A percentile compares a stretch with the other conserved stretches of the same genome.
Evolutionary conservation across 768 basidiomycete genomes (phyloP).

Genomic region (Auriscalpium microsporum): DNA sequence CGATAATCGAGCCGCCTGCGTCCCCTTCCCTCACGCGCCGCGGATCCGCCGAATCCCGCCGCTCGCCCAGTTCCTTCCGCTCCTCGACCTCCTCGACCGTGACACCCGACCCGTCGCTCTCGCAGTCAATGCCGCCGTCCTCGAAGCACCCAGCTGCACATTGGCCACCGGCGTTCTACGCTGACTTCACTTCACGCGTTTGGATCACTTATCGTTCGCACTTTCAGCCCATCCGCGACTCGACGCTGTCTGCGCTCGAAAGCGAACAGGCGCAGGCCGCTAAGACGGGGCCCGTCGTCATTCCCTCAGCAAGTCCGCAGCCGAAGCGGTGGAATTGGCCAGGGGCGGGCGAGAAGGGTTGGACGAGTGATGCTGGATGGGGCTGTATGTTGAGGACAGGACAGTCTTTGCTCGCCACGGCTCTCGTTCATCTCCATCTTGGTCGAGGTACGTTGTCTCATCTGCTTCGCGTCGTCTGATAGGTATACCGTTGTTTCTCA

Average conservation of each 20-base stretch:
- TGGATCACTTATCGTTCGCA: slow-evolving; percentile 92
- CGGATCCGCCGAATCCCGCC: slow-evolving; percentile 33
- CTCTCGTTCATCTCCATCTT: slow-evolving; percentile 66
- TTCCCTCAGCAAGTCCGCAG: slow-evolving; percentile 31
- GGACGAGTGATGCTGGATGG: slow-evolving; percentile 84
- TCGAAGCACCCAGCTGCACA: slow-evolving; percentile 14
- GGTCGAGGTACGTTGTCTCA: slow-evolving; percentile 48
- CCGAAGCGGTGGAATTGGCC: slow-evolving; percentile 57
- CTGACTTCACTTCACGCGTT: slow-evolving; percentile 79
- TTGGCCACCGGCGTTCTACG: slow-evolving; percentile 81
- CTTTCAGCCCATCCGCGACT: slow-evolving; percentile 73
- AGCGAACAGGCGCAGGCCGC: slow-evolving; percentile 20
- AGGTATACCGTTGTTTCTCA: slow-evolving; percentile 20
- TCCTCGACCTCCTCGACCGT: slow-evolving; percentile 34
- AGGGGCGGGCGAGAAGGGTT: slow-evolving; percentile 59
- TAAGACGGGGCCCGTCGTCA: background rate
- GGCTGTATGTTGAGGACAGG: slow-evolving; percentile 89
- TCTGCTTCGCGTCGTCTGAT: background rate
- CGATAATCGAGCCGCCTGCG: slow-evolving; percentile 18
- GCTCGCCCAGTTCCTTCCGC: slow-evolving; percentile 38
- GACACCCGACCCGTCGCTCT: slow-evolving; percentile 24
- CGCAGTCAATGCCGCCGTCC: slow-evolving; percentile 30
- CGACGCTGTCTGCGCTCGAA: slow-evolving; percentile 36
- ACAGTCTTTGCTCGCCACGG: slow-evolving; percentile 75
- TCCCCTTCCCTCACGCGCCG: slow-evolving; percentile 23